Percentiles rank a stretch among this genome's conserved stretches.
Conservation (phyloP, 306 rosid species). For the Luffa acutangula region DNA sequence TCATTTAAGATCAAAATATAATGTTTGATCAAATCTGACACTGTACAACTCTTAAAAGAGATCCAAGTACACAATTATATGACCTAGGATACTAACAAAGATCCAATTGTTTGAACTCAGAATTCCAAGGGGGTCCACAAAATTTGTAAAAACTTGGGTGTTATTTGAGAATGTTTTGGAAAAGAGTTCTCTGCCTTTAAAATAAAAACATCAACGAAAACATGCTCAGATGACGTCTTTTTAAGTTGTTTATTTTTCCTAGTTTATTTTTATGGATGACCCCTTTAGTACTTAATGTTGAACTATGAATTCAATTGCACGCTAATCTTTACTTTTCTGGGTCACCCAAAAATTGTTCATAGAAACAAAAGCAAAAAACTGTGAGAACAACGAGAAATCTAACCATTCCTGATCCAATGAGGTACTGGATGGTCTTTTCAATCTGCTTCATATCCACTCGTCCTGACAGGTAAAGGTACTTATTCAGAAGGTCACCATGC, state of each 20-base stretch:
- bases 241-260: not conserved
- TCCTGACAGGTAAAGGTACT: constrained; percentile 48
- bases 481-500: constrained; percentile 48
- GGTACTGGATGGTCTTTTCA: constrained; percentile 44
- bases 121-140: not conserved
- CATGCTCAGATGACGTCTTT: not conserved
- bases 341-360: not conserved
- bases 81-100: not conserved
- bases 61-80: not conserved
- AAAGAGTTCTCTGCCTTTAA: not conserved
- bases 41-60: not conserved
- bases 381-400: constrained; percentile 3
- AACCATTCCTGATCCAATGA: constrained; percentile 56
- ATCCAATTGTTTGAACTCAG: not conserved
- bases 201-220: not conserved
- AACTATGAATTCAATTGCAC: not conserved
- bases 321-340: not conserved
- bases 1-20: not conserved
- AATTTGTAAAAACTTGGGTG: not conserved
- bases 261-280: not conserved
- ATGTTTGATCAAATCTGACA: not conserved
- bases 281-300: not conserved
- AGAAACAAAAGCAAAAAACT: not conserved
- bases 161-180: not conserved
- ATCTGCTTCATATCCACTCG: constrained; percentile 45